These are phyloP conservation scores for Claviceps sorghi DNA, from an alignment of 2,329 filamentous ascomycete species.

Conservation along the genomic window DNA sequence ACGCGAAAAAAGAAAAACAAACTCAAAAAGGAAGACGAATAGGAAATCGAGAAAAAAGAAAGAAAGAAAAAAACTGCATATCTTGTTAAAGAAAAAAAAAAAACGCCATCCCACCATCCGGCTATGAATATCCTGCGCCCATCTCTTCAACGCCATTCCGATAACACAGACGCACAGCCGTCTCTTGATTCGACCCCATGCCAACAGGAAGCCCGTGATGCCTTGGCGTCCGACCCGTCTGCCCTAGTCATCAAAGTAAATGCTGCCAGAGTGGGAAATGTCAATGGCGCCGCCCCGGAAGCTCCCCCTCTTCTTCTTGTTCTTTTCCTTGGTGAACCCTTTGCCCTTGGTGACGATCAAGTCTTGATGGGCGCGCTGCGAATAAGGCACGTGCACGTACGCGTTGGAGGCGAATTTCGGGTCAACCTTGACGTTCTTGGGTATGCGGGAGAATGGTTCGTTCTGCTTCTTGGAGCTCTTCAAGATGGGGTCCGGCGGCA, in stretches of 20 bases:
- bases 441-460: constrained; percentile 65
- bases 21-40: too few species aligned
- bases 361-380: constrained; percentile 74
- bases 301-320: constrained; percentile 87
- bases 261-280: constrained; percentile 62
- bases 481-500: constrained; percentile 34
- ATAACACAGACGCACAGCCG: too few species aligned
- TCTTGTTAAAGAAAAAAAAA: too few species aligned
- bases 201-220: neutral
- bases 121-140: neutral
- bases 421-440: constrained; percentile 53
- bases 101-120: neutral
- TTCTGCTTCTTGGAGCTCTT: constrained; percentile 36
- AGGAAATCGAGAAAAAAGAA: too few species aligned
- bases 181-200: too few species aligned
- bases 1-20: too few species aligned
- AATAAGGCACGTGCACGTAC: constrained; percentile 76
- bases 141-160: too few species aligned
- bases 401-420: constrained; percentile 60
- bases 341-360: constrained; percentile 86
- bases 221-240: too few species aligned
- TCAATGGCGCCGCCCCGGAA: constrained; percentile 87
- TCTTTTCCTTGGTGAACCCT: constrained; percentile 99
- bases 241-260: constrained; percentile 82
- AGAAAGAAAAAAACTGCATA: too few species aligned